phyloP scores from a whole-genome alignment of 371 early-diverging fungal genomes.

The Mortierella sp. region DNA sequence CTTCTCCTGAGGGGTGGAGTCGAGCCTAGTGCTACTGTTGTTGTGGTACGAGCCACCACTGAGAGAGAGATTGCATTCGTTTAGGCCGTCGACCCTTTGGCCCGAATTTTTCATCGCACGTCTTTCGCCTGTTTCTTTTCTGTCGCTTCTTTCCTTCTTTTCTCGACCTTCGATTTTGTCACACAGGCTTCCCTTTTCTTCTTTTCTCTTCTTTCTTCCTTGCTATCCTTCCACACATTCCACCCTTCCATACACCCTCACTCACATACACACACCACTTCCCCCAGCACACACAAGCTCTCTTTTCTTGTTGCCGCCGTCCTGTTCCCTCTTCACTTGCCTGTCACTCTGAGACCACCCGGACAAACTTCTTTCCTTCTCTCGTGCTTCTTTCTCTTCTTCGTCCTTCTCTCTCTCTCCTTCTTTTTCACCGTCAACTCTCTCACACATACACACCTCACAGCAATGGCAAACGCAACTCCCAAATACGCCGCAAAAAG shows the following conservation, averaged over 20 bases:
- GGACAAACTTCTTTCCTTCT: neutral
- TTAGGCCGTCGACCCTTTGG: too few relatives aligned
- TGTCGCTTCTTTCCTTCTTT: neutral
- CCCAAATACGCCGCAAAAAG: constrained; percentile 58
- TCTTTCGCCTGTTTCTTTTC: neutral
- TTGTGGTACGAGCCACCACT: too few relatives aligned
- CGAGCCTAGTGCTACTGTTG: too few relatives aligned
- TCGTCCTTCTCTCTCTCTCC: neutral
- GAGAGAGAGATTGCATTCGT: too few relatives aligned
- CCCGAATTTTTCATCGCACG: neutral
- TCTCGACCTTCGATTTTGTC: neutral
- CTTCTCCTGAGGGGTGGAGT: too few relatives aligned
- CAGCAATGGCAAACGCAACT: constrained; percentile 47
- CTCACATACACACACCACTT: neutral
- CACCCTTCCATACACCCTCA: neutral
- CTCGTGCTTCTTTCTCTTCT: neutral
- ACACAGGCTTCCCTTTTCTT: neutral
- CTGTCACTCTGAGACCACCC: too few relatives aligned
- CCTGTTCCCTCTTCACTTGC: too few relatives aligned
- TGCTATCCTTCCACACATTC: neutral
- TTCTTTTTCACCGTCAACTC: neutral
- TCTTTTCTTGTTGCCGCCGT: neutral
- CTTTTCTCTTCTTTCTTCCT: neutral
- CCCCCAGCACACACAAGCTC: too few relatives aligned
- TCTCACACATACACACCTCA: neutral